These are phyloP conservation scores for Chalaropsis ovoidea DNA, from an alignment of 2,329 filamentous ascomycete species.

Conservation along the genomic window DNA sequence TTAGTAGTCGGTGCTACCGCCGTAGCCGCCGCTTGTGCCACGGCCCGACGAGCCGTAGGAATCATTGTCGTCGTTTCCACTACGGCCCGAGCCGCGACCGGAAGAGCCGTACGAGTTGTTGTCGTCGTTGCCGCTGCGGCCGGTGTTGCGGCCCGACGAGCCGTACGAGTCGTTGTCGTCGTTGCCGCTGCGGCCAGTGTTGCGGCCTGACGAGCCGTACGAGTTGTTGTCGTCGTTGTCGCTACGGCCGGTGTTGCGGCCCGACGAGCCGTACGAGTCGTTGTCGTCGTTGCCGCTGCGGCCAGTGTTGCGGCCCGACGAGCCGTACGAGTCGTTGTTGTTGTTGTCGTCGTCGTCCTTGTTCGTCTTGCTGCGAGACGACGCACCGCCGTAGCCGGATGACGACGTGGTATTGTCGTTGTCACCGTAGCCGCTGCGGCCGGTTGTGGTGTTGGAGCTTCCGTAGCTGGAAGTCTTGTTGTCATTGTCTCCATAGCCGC, in stretches of 20 bases:
- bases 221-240: slow-evolving; percentile 24
- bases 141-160: slow-evolving; percentile 27
- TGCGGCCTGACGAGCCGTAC: slow-evolving; percentile 28
- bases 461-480: slow-evolving; percentile 22
- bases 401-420: slow-evolving; percentile 17
- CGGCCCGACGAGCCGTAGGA: slow-evolving; percentile 28
- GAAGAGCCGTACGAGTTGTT: slow-evolving; percentile 24
- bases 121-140: slow-evolving; percentile 25
- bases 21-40: slow-evolving; percentile 22
- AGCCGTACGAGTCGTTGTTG: slow-evolving; percentile 28
- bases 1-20: slow-evolving; percentile 28
- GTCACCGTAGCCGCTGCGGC: slow-evolving; percentile 24
- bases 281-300: slow-evolving; percentile 25
- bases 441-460: slow-evolving; percentile 25
- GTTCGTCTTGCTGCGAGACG: slow-evolving; percentile 17
- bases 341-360: slow-evolving; percentile 20
- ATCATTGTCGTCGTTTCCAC: slow-evolving; percentile 16
- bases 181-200: neutral
- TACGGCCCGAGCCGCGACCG: slow-evolving; percentile 12
- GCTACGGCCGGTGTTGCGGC: slow-evolving; percentile 10
- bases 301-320: slow-evolving; percentile 27
- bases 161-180: slow-evolving; percentile 27
- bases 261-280: slow-evolving; percentile 24
- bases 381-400: too few relatives aligned
- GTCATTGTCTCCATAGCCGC: neutral